A percentile compares a stretch with the other conserved stretches of the same genome.
phyloP scores from a whole-genome alignment of 805 yeast genomes.

The Starmerella bombi region DNA sequence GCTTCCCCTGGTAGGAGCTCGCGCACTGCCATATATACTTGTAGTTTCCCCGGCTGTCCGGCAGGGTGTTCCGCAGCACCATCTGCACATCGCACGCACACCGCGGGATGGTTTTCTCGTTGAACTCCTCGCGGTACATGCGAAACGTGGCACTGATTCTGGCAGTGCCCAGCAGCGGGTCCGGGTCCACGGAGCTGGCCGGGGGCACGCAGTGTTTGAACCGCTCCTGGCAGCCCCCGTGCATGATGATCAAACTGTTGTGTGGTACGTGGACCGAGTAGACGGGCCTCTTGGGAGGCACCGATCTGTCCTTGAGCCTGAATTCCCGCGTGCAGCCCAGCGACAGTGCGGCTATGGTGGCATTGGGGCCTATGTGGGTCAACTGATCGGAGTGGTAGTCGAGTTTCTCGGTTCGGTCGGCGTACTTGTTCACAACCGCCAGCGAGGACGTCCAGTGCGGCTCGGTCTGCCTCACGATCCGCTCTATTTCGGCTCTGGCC shows the following conservation, averaged over 20 bases:
- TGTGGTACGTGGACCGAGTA: conserved; percentile 53
- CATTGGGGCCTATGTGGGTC: conserved; percentile 59
- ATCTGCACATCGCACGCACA: conserved; percentile 37
- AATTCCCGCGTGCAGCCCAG: conserved; percentile 62
- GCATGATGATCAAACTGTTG: conserved; percentile 58
- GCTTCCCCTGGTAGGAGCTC: conserved; percentile 24
- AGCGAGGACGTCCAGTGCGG: conserved; percentile 40
- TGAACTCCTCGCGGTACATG: conserved; percentile 37
- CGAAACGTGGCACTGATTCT: conserved; percentile 59
- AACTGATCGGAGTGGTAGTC: conserved; percentile 71
- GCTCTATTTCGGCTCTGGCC: conserved; percentile 32
- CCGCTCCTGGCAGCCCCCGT: conserved; percentile 66
- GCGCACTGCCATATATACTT: conserved; percentile 57
- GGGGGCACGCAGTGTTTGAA: conserved; percentile 54
- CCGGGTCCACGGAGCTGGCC: conserved; percentile 30
- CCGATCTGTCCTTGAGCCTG: conserved; percentile 32
- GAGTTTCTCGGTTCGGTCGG: conserved; percentile 36
- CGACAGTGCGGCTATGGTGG: conserved; percentile 52
- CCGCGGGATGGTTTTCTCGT: conserved; percentile 28
- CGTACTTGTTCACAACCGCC: conserved; percentile 46
- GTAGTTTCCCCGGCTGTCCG: conserved; percentile 24
- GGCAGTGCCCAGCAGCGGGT: conserved; percentile 37
- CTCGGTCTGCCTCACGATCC: conserved; percentile 31
- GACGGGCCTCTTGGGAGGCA: conserved; percentile 23
- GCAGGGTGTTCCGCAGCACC: conserved; percentile 45